Base-by-base conservation (phyloP, 169 alveolate genomes). In the Plasmodium relictum region DNA sequence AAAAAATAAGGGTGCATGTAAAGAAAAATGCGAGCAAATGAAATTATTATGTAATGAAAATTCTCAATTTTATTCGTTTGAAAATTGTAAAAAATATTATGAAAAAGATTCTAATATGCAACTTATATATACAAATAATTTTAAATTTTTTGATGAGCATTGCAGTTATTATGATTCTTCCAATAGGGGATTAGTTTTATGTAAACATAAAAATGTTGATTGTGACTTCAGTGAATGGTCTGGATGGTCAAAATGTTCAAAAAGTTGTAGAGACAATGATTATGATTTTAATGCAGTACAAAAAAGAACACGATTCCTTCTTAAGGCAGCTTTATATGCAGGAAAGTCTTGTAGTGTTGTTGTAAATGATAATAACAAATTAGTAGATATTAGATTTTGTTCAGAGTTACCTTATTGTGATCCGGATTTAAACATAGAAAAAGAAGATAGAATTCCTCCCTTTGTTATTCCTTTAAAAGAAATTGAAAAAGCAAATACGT, bases 181-280 rank as follows among this genome's bases (percentile, higher is more conserved):
- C 6, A 94, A 94, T 10, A 58, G 59, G 10, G 96, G 96, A 7
- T 69, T 87, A 8, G 91, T 93, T 22, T 74, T 93, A 65, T 93
- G 96, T 50, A 92, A 89, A 45, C 88, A 88, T 63, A 83, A 83
- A 14, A 58, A 74, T 31, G 88, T 76, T 0, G 58, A 22, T 8
- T 87, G 91, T n/a, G 16, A 44, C 37, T 93, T 68, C 59, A 88
- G 70, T 9, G 59, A 62, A 18, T 93, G 96, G 96, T 66, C 92
- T n/a, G 94, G 76, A 39, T 93, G 96, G 96, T 74, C 94, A 12
- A 12, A 6, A 22, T 93, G 96, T 50, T 78, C 89, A 7, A 85
- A 66, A 26, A 39, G 59, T 2, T 93, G 96, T 62, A 88, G 52
- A 72, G 88, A 85, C 31, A 69, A 59, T 37, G 94, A 69, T 1